These are phyloP conservation scores for Pseudogymnoascus sp. DNA, from an alignment of 2,329 filamentous ascomycete genomes.

Conservation along the genomic window DNA sequence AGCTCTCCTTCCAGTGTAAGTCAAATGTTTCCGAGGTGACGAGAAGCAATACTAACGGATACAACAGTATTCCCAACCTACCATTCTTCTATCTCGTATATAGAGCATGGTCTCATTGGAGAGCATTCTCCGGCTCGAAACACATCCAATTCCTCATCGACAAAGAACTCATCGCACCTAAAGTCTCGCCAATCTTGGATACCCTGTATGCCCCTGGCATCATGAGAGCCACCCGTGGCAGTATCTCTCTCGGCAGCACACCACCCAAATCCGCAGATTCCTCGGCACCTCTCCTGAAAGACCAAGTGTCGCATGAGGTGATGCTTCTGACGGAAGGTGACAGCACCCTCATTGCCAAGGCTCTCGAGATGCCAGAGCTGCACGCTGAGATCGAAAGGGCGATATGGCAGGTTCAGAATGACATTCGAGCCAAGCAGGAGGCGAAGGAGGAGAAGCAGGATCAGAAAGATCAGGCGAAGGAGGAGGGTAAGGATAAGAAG, in stretches of 20 bases:
- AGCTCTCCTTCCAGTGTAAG: constrained; percentile 78
- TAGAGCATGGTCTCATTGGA: constrained; percentile 86
- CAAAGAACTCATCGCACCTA: constrained; percentile 59
- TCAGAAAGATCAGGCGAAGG: constrained; percentile 13
- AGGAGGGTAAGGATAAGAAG: constrained; percentile 17
- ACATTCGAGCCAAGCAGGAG: constrained; percentile 23
- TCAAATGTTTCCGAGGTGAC: constrained; percentile 15
- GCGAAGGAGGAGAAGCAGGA: constrained; percentile 20
- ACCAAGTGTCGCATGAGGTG: constrained; percentile 28
- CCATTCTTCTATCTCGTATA: constrained; percentile 96
- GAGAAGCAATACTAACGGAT: constrained; percentile 13
- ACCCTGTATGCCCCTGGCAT: constrained; percentile 51
- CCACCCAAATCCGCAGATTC: constrained; percentile 5
- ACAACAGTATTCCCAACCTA: constrained; percentile 71
- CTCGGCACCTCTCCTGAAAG: constrained; percentile 22
- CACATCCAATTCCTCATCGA: constrained; percentile 76
- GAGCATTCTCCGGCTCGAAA: constrained; percentile 74
- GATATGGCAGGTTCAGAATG: constrained; percentile 60
- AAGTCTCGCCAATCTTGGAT: constrained; percentile 64
- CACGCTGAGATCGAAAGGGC: constrained; percentile 67
- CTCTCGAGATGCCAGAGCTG: constrained; percentile 60
- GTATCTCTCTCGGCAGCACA: neutral
- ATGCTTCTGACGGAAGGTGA: constrained; percentile 44
- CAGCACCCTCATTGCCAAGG: constrained; percentile 51
- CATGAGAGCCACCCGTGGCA: neutral